Evolutionary conservation across 441 rosid species (phyloP).

Genomic region (Populus trichocarpa): DNA sequence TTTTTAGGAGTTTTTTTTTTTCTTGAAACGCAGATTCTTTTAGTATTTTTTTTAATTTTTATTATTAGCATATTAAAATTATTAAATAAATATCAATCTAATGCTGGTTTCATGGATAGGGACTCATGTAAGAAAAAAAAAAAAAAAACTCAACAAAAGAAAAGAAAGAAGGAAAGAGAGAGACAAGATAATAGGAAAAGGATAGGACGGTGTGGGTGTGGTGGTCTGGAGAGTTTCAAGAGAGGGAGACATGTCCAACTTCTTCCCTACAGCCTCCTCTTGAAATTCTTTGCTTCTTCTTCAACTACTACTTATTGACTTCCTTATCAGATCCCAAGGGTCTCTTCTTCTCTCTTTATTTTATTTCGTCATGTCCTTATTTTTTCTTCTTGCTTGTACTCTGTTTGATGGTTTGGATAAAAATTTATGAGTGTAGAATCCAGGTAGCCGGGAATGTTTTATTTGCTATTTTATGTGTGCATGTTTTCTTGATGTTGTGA

Average conservation of each 20-base stretch:
- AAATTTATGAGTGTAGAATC: not conserved
- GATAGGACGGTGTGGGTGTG: not conserved
- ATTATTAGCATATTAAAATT: too few relatives aligned
- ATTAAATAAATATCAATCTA: too few relatives aligned
- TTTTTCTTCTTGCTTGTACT: not conserved
- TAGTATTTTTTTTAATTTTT: not conserved
- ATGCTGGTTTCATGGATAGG: not conserved
- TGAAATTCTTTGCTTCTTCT: not conserved
- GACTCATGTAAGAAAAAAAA: not conserved
- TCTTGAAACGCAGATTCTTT: too few relatives aligned
- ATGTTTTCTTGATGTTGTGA: slow-evolving; percentile 6
- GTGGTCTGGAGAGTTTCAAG: slow-evolving; percentile 18
- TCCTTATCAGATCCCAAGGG: slow-evolving; percentile 13
- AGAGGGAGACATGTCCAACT: slow-evolving; percentile 37
- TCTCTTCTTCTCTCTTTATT: not conserved
- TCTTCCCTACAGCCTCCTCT: slow-evolving; percentile 12
- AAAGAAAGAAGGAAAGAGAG: not conserved
- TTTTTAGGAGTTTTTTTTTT: too few relatives aligned
- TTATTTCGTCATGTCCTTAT: not conserved
- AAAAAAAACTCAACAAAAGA: too few relatives aligned
- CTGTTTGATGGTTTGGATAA: not conserved
- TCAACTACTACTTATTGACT: not conserved
- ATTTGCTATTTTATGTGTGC: slow-evolving; percentile 14
- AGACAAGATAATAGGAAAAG: not conserved
- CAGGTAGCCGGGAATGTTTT: slow-evolving; percentile 2